Conservation (phyloP, 306 rosid species). For the Abrus pulchellus region DNA sequence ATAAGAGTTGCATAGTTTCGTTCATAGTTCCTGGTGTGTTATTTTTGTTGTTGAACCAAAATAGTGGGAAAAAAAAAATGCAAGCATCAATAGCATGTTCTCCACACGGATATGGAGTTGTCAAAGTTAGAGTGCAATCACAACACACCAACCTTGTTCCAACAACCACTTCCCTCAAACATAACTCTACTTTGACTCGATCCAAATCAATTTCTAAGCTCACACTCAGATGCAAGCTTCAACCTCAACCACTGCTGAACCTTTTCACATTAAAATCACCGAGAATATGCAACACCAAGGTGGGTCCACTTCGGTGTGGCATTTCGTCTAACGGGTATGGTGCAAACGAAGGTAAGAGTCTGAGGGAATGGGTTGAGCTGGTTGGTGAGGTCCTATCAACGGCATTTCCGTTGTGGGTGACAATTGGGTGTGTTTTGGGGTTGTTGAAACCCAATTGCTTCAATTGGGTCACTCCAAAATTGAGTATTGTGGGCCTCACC, state of each 20-base stretch:
- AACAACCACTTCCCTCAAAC: slow-evolving; percentile 5
- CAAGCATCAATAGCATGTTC: slow-evolving; percentile 50
- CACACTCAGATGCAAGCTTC: slow-evolving; percentile 13
- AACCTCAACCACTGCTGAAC: slow-evolving; percentile 6
- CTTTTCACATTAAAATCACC: not conserved
- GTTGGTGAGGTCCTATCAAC: slow-evolving; percentile 66
- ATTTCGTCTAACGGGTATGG: slow-evolving; percentile 61
- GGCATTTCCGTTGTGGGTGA: slow-evolving; percentile 88
- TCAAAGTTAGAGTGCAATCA: slow-evolving; percentile 46
- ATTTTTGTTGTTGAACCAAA: no score
- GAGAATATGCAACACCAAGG: not conserved
- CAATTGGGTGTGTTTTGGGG: slow-evolving; percentile 77
- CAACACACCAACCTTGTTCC: slow-evolving; percentile 38
- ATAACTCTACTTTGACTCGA: not conserved
- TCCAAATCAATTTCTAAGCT: slow-evolving; percentile 34
- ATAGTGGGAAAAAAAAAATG: slow-evolving; percentile 41
- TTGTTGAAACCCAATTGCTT: slow-evolving; percentile 63
- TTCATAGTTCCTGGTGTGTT: no score
- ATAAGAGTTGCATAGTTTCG: no score
- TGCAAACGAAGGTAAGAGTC: slow-evolving; percentile 45
- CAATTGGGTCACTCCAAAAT: slow-evolving; percentile 78
- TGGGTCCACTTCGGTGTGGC: slow-evolving; percentile 60
- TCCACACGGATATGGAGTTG: slow-evolving; percentile 32
- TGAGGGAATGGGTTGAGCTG: slow-evolving; percentile 68
- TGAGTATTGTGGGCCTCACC: slow-evolving; percentile 66